Evolutionary conservation across 2,329 filamentous ascomycete species (phyloP).

Genomic region (Fusarium humuli): DNA sequence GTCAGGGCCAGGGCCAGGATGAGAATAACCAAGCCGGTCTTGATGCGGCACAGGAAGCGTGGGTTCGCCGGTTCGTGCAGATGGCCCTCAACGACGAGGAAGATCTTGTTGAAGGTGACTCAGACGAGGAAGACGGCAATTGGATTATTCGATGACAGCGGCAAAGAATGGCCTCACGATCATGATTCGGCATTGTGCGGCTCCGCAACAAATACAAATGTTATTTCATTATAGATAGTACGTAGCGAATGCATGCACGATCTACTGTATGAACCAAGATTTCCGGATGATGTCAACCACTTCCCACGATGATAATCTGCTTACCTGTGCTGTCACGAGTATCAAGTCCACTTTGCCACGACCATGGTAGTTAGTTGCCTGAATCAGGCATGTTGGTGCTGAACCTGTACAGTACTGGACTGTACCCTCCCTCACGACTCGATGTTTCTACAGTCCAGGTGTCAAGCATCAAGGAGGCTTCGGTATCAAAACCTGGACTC

Average conservation of each 20-base stretch:
- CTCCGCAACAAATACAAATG: conserved; percentile 15
- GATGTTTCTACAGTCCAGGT: background rate
- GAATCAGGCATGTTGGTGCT: conserved; percentile 13
- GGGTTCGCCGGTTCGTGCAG: conserved; percentile 66
- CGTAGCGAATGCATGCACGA: conserved; percentile 33
- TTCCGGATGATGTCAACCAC: conserved; percentile 23
- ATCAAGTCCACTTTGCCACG: conserved; percentile 18
- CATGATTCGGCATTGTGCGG: conserved; percentile 4
- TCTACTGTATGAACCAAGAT: conserved; percentile 23
- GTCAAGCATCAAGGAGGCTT: conserved; percentile 4
- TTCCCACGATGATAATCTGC: conserved; percentile 1
- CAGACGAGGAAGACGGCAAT: conserved; percentile 49
- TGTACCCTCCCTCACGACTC: conserved; percentile 22
- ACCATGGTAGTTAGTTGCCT: conserved; percentile 9
- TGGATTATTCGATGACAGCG: conserved; percentile 43
- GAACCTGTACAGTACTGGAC: conserved; percentile 22
- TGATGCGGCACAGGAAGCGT: conserved; percentile 61
- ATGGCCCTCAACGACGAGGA: conserved; percentile 66
- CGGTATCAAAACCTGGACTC: conserved; percentile 22
- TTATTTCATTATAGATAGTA: conserved; percentile 20
- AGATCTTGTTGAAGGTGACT: conserved; percentile 60
- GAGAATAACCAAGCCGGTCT: conserved; percentile 50
- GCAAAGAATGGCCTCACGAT: background rate
- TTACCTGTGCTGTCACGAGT: conserved; percentile 9
- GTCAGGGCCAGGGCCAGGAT: conserved; percentile 43